Evolutionary conservation across 148 eudicot genomes (phyloP), one percentile per base, ranked within the genome.

Genomic region (Fagopyrum esculentum): DNA sequence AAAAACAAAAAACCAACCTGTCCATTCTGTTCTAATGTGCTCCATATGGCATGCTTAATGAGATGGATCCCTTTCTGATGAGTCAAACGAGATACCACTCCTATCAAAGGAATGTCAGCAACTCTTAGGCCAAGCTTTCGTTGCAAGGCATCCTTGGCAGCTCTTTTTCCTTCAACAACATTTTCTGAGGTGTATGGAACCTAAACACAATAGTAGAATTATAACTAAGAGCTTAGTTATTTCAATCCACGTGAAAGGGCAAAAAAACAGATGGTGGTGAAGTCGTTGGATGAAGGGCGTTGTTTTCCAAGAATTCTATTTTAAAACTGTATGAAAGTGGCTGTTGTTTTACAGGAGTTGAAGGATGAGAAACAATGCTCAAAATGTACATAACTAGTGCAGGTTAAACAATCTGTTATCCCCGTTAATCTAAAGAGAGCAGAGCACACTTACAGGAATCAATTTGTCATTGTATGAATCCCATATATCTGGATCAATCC

Each of bases 51-150:
- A 84, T 93, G 98, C 73, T 93, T 91, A 66, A 93, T 93, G 78
- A 95, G 98, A 90, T 90, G 92, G 74, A 90, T 95, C 72, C 98
- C 98, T 87, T 95, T 95, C 79, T 95, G 98, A 87, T 89, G 92
- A 78, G 98, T 95, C 84, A 95, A 90, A 74, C 98, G 97, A 76
- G 92, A 84, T 71, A 95, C 86, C 75, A 95, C 85, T 73, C 98
- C 98, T 61, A 95, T 84, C 78, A 90, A 69, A 46, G 98, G 97
- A 64, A 87, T 75, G 81, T 95, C 96, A 66, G 82, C 92, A 55
- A 77, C 82, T 72, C 90, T 92, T 79, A 92, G 64, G 59, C 87
- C 90, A 75, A 95, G 89, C 80, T 82, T 87, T 80, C 89, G 88
- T 73, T 95, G 98, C 86, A 92, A 89, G 76, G 91, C 88, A 87